Percentiles rank a stretch among this genome's conserved stretches.
Conservation (phyloP, 1,284 basidiomycete species). For the Cryptococcus sp. region DNA sequence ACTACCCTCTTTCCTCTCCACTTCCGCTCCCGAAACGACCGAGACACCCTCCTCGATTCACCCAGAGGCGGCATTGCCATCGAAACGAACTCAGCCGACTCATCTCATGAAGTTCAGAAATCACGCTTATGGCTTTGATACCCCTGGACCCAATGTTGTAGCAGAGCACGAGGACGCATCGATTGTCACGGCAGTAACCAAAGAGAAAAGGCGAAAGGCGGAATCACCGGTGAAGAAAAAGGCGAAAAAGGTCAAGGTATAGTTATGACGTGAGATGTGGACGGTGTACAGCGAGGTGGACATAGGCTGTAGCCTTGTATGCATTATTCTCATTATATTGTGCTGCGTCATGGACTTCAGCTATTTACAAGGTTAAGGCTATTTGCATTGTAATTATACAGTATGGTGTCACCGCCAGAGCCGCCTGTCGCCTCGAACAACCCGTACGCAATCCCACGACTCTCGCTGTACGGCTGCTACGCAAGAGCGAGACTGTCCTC, state of each 20-base stretch:
- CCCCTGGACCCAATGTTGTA: constrained; percentile 32
- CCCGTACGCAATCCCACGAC: no score
- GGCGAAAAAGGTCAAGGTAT: constrained; percentile 32
- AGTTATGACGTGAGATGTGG: neutral
- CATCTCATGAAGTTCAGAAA: constrained; percentile 49
- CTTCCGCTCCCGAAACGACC: constrained; percentile 8
- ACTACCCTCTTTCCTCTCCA: constrained; percentile 29
- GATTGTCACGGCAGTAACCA: neutral
- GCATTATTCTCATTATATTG: constrained; percentile 2
- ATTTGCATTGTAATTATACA: no score
- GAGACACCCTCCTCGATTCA: constrained; percentile 1
- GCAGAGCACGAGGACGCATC: neutral
- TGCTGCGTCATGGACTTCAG: neutral
- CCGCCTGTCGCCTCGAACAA: no score
- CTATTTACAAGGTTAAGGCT: no score
- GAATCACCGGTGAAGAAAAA: constrained; percentile 34
- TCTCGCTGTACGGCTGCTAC: constrained; percentile 3
- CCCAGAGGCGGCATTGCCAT: constrained; percentile 12
- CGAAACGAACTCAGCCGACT: constrained; percentile 37
- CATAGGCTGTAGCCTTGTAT: neutral
- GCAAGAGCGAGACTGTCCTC: constrained; percentile 42
- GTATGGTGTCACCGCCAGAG: no score
- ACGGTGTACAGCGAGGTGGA: neutral
- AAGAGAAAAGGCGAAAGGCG: constrained; percentile 26
- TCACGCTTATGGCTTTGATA: constrained; percentile 37